Conservation (phyloP, 2,329 filamentous ascomycete species). For the Trichoderma endophyticum region DNA sequence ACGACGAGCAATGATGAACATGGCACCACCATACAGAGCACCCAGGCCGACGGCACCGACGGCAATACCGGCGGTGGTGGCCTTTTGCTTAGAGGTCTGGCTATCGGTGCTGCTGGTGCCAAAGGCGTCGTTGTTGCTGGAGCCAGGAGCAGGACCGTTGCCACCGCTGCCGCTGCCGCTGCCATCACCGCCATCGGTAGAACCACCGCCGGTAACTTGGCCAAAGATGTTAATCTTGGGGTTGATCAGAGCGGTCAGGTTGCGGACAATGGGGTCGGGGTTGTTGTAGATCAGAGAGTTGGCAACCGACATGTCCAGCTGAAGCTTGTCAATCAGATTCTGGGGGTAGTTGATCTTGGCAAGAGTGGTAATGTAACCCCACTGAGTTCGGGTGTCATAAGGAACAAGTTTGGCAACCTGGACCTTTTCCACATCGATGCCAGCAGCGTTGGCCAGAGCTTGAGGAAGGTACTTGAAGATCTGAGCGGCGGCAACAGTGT, state of each 20-base stretch:
- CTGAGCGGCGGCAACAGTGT: constrained; percentile 72
- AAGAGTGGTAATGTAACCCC: constrained; percentile 80
- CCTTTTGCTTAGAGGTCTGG: constrained; percentile 57
- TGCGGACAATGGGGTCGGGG: constrained; percentile 59
- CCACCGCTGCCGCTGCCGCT: not conserved
- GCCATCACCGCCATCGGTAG: constrained; percentile 27
- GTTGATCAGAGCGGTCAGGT: constrained; percentile 79
- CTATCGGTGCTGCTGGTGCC: constrained; percentile 42
- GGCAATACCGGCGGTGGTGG: constrained; percentile 67
- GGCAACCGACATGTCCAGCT: constrained; percentile 66
- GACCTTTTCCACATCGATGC: constrained; percentile 55
- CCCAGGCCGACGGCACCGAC: constrained; percentile 75
- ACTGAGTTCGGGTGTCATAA: constrained; percentile 64
- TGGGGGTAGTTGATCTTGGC: constrained; percentile 67
- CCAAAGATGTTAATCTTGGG: constrained; percentile 58
- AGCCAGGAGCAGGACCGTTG: constrained; percentile 8
- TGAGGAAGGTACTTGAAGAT: constrained; percentile 76
- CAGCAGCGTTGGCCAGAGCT: constrained; percentile 63
- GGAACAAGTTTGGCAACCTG: constrained; percentile 71
- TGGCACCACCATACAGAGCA: constrained; percentile 85
- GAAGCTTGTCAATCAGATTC: constrained; percentile 64
- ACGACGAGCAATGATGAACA: constrained; percentile 87
- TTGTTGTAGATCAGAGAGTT: constrained; percentile 74
- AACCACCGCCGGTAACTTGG: constrained; percentile 38
- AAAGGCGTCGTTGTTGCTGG: constrained; percentile 38